These are phyloP conservation scores for Pseudotsuga menziesii DNA, from an alignment of 75 land plant genomes.

Conservation along the genomic window DNA sequence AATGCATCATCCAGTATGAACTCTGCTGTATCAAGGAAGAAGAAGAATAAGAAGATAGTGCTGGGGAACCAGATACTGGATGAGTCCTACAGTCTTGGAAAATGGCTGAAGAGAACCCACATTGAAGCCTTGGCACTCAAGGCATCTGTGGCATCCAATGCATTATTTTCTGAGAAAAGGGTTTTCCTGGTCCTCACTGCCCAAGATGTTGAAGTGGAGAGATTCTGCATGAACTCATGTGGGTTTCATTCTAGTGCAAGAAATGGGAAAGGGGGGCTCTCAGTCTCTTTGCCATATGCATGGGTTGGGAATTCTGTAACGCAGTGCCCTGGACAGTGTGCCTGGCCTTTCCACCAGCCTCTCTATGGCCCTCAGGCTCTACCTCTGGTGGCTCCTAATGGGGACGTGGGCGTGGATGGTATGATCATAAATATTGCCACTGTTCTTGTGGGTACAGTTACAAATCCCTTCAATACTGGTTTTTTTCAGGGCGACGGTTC, in stretches of 20 bases:
- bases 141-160: neutral
- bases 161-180: neutral
- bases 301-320: constrained; percentile 73
- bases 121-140: constrained; percentile 17
- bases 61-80: constrained; percentile 19
- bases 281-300: constrained; percentile 21
- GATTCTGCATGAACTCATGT: constrained; percentile 48
- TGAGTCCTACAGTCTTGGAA: constrained; percentile 14
- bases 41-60: neutral
- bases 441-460: constrained; percentile 57
- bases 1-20: no score
- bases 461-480: constrained; percentile 64
- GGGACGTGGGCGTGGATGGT: constrained; percentile 67
- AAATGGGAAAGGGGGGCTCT: neutral
- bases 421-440: constrained; percentile 64
- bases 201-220: constrained; percentile 32
- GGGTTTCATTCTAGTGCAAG: constrained; percentile 23
- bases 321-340: constrained; percentile 73
- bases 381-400: constrained; percentile 59
- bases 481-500: constrained; percentile 59
- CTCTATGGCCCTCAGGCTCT: constrained; percentile 58
- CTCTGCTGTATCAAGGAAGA: neutral
- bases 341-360: constrained; percentile 78
- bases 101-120: constrained; percentile 11
- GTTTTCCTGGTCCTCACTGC: constrained; percentile 42